Evolutionary conservation across 768 basidiomycete species (phyloP).

Genomic region (Lepiota brunneoincarnata): DNA sequence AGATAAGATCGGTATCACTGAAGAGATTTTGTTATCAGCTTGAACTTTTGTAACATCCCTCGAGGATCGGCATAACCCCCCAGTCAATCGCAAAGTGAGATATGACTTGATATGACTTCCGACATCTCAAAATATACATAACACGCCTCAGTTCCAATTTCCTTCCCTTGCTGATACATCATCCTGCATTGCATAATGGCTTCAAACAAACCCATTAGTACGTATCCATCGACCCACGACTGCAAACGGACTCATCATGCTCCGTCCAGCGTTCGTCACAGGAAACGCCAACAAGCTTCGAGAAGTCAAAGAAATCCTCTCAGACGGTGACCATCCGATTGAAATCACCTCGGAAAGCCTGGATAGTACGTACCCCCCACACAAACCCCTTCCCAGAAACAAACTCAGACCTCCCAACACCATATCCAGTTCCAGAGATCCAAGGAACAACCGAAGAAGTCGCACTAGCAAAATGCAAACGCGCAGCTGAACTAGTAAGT

Average conservation of each 20-base stretch:
- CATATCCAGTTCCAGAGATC: conserved; percentile 76
- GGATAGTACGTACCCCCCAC: conserved; percentile 54
- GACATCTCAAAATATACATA: no score
- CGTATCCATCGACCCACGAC: neutral
- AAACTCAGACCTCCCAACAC: neutral
- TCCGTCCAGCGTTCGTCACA: conserved; percentile 81
- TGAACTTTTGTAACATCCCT: no score
- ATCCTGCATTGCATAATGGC: neutral
- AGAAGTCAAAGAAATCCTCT: conserved; percentile 85
- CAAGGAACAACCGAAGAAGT: conserved; percentile 93
- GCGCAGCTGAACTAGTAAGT: conserved; percentile 78
- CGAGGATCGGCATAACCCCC: no score
- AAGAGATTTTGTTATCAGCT: no score
- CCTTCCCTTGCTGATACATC: no score
- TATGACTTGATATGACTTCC: no score
- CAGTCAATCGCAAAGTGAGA: no score
- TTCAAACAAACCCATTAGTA: conserved; percentile 1
- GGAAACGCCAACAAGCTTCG: conserved; percentile 91
- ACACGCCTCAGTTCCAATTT: no score
- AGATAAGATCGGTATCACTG: no score
- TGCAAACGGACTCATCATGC: neutral
- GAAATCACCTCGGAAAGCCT: conserved; percentile 76
- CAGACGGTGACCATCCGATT: conserved; percentile 58
- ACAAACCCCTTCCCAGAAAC: neutral
- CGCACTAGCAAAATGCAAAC: conserved; percentile 80